Evolutionary conservation across 2,329 filamentous ascomycete genomes (phyloP), one percentile per base, ranked within the genome.

Genomic region (Neophaeococcomyces aloes): DNA sequence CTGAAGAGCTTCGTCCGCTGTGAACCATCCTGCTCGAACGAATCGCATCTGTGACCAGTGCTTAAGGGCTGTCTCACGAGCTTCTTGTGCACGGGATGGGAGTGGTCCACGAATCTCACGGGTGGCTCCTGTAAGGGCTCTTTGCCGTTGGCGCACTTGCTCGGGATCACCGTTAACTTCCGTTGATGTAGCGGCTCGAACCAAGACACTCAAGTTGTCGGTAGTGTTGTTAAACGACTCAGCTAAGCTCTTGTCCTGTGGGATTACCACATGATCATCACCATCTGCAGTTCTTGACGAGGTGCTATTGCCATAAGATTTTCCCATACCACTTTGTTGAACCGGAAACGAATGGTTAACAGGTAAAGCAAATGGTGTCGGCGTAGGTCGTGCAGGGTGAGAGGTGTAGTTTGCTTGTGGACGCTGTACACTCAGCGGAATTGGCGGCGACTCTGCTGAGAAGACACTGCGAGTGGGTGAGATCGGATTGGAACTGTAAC

Each of bases 11-110:
- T 98, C 91, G 52, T 84, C 79, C 0, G 89, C 84, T 0, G 87
- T 94, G 61, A 98, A 91, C 89, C 89, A 96, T 7, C 91, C 91
- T 7, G 87, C 87, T 42, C 87, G 80, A n/a, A 96, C 89, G 59
- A 96, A 96, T 33, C 88, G 81, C 61, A 95, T 88, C 50, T 86
- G 74, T 2, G 81, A 79, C 91, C 91, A 98, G n/a, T 86, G 83
- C 56, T 78, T 80, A 47, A 94, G 66, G 0, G 88, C 88, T 46
- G 83, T 77, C 32, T 74, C 15, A 11, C 31, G 31, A 32, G 18
- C 31, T 42, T 29, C 15, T 14, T 30, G 30, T 15, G 21, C 30
- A n/a, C n/a, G 39, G 4, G 30, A 21, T 18, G 39, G 39, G 21
- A 42, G 31, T 4, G 39, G 25, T 27, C 39, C 25, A 19, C 33